Conservation (phyloP, 2,329 filamentous ascomycete species). For the Aspergillus sp. region DNA sequence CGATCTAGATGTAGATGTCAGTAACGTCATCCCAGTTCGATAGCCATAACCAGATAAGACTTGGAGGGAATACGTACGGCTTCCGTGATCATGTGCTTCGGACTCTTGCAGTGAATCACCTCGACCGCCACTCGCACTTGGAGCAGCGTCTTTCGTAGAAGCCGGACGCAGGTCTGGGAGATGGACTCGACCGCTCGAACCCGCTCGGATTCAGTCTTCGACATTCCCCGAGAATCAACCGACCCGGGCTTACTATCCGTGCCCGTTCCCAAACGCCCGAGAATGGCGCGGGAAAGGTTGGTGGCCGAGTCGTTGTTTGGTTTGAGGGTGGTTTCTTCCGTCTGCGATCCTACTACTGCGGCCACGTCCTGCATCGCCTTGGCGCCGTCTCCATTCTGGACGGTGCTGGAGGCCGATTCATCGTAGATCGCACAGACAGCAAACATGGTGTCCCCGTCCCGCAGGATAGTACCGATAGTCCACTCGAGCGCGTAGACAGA, state of each 20-base stretch:
- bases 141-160: conserved; percentile 84
- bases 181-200: conserved; percentile 78
- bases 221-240: conserved; percentile 50
- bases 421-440: conserved; percentile 94
- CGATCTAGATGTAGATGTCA: conserved; percentile 58
- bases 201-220: conserved; percentile 72
- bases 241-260: conserved; percentile 42
- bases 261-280: conserved; percentile 36
- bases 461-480: conserved; percentile 91
- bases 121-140: conserved; percentile 93
- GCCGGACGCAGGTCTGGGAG: conserved; percentile 76
- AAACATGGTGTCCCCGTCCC: conserved; percentile 90
- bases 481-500: conserved; percentile 94
- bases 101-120: conserved; percentile 97
- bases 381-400: conserved; percentile 66
- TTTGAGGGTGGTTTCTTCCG: conserved; percentile 54
- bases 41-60: no score
- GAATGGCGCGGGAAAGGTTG: conserved; percentile 28
- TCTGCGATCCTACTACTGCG: conserved; percentile 59
- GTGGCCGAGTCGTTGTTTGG: conserved; percentile 32
- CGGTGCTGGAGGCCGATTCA: conserved; percentile 53
- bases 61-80: conserved; percentile 53
- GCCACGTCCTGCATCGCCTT: conserved; percentile 75
- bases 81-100: conserved; percentile 92
- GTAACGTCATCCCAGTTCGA: not conserved